Evolutionary conservation across 306 rosid species (phyloP), one percentile per base, ranked within the genome.

Genomic region (Oxytropis ochrocephala): DNA sequence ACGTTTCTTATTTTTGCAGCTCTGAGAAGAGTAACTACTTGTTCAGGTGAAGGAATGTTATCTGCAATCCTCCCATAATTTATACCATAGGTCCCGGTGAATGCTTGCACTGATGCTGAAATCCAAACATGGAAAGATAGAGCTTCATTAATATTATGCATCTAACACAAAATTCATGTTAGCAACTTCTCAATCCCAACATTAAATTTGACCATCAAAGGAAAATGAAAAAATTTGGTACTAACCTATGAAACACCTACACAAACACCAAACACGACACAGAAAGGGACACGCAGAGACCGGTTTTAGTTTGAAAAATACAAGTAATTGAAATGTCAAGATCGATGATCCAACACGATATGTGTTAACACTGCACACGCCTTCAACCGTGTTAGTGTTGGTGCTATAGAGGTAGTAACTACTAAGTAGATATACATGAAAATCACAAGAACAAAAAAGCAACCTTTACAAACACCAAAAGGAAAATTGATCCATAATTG

Each of bases 1-100:
- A 93, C 84, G 32, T 93, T 93, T 81, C 82, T 85, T 73, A 93
- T 93, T 74, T 85, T 90, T 32, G 91, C 85, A 57, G 94, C 91
- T 84, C 86, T 85, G 74, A 93, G 96, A 74, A 93, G 98, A 66
- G 87, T 64, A 55, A 72, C 96, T 82, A 93, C 98, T 82, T 93
- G 42, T 50, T 93, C 91, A 10, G 98, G 98, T 6, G 98, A 78
- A 7, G 94, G 98, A 44, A 90, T 86, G 86, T 93, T 93, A 70
- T 93, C 83, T 11, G 97, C 96, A 75, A 90, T 77, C 73, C 91
- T 84, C 60, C 98, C 98, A 68, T 93, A 93, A 81, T 93, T 93
- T 70, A 90, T 90, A 59, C 97, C 98, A 57, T 94, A 94, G 0
- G 96, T 86, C 66, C 97, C 99, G 0, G 96, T 87, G 76, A 85